Conservation (phyloP, 31 red algal species). For the Porphyra umbilicalis region DNA sequence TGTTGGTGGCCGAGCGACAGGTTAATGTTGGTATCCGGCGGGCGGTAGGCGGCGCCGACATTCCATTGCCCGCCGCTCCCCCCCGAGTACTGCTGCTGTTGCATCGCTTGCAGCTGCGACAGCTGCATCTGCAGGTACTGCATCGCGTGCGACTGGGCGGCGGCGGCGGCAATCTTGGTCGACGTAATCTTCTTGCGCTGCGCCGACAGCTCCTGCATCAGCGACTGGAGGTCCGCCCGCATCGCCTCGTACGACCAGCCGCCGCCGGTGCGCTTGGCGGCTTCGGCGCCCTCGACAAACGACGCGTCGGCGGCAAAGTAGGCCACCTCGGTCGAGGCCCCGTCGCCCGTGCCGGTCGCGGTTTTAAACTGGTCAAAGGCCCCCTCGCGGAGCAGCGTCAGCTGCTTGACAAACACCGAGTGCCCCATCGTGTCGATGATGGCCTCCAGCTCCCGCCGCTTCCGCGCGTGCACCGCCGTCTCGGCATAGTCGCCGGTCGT, state of each 20-base stretch:
- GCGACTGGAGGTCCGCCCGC: conserved; percentile 85
- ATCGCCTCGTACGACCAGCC: conserved; percentile 79
- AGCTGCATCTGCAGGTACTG: conserved; percentile 98
- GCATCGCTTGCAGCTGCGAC: conserved; percentile 91
- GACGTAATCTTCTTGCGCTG: conserved; percentile 84
- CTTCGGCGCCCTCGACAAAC: conserved; percentile 84
- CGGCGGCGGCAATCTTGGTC: conserved; percentile 65
- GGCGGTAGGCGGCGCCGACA: conserved; percentile 94
- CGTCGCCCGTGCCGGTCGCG: conserved; percentile 66
- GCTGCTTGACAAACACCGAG: conserved; percentile 83
- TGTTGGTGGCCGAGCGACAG: conserved; percentile 97
- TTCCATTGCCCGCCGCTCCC: conserved; percentile 90
- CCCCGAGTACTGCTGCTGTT: conserved; percentile 88
- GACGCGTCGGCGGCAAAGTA: conserved; percentile 89
- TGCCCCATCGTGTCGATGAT: conserved; percentile 84
- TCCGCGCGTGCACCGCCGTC: conserved; percentile 58
- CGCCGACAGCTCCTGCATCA: conserved; percentile 96
- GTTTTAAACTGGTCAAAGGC: conserved; percentile 92
- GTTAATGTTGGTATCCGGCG: conserved; percentile 99
- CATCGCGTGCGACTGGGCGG: conserved; percentile 84
- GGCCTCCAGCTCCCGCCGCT: conserved; percentile 76
- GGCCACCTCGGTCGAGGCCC: conserved; percentile 81
- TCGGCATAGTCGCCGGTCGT: conserved; percentile 52
- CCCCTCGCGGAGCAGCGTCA: conserved; percentile 81
- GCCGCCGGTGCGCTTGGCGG: conserved; percentile 66